Percentiles rank a stretch among this genome's conserved stretches.
These are phyloP conservation scores for Aureobasidium melanogenum DNA, from an alignment of 2,329 filamentous ascomycete genomes.

Conservation along the genomic window DNA sequence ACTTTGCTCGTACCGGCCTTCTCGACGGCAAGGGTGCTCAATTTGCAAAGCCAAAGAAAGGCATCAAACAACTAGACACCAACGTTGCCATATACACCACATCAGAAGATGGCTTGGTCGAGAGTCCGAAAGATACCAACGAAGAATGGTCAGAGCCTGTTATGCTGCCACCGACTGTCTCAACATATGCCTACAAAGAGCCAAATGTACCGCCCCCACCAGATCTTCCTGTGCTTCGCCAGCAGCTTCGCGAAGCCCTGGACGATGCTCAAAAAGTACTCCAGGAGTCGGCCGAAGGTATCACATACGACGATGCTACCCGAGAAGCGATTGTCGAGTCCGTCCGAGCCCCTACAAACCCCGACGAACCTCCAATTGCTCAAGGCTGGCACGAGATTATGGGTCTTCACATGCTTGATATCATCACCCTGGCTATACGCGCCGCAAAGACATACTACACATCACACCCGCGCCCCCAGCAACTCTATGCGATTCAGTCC, in stretches of 20 bases:
- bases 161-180: constrained; percentile 93
- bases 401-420: constrained; percentile 84
- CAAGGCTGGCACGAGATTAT: constrained; percentile 78
- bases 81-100: not conserved
- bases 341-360: constrained; percentile 26
- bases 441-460: constrained; percentile 97
- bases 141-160: constrained; percentile 55
- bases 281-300: constrained; percentile 33
- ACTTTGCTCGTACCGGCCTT: constrained; percentile 89
- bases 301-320: not conserved
- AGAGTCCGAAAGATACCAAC: constrained; percentile 26
- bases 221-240: constrained; percentile 68
- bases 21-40: constrained; percentile 89
- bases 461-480: constrained; percentile 76
- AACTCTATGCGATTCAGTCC: constrained; percentile 75
- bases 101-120: constrained; percentile 1
- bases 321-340: constrained; percentile 5
- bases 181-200: constrained; percentile 83
- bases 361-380: constrained; percentile 21
- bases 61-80: not conserved
- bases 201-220: constrained; percentile 77
- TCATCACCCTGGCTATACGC: constrained; percentile 89
- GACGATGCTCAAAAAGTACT: constrained; percentile 61
- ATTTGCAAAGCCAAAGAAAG: constrained; percentile 62
- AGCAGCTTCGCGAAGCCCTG: constrained; percentile 58